These are phyloP conservation scores for Hyphopichia homilentoma DNA, from an alignment of 805 yeast species.

Conservation along the genomic window DNA sequence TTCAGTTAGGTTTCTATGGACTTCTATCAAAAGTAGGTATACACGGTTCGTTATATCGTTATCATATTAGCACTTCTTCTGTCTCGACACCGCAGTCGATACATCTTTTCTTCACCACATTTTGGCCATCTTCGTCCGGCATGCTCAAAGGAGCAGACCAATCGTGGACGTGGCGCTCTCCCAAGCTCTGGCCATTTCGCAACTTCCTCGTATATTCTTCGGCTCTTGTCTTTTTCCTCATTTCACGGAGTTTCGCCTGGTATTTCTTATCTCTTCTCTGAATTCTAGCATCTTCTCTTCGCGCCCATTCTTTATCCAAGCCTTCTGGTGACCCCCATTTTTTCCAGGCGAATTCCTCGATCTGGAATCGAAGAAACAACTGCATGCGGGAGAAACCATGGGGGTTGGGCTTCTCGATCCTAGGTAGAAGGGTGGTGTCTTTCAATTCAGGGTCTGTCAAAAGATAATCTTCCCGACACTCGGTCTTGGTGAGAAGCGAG, in stretches of 20 bases:
- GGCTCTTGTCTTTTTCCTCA: constrained; percentile 90
- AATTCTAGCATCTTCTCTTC: constrained; percentile 69
- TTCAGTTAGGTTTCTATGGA: not conserved
- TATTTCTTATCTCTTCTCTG: constrained; percentile 76
- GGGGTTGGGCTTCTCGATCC: constrained; percentile 90
- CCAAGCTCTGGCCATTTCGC: constrained; percentile 52
- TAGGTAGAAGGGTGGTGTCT: constrained; percentile 63
- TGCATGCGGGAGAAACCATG: constrained; percentile 94
- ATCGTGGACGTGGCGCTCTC: constrained; percentile 66
- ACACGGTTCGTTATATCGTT: not conserved
- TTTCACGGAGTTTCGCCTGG: constrained; percentile 72
- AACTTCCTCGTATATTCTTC: constrained; percentile 76
- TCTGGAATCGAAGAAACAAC: constrained; percentile 81
- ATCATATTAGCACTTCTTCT: constrained; percentile 60
- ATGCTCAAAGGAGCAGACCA: constrained; percentile 60
- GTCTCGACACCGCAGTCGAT: constrained; percentile 78
- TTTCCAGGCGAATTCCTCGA: constrained; percentile 88
- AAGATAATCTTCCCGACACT: constrained; percentile 87
- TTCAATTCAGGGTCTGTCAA: constrained; percentile 89
- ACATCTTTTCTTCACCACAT: constrained; percentile 57
- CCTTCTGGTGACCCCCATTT: constrained; percentile 94
- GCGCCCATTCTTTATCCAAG: constrained; percentile 87
- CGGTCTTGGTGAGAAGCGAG: constrained; percentile 89
- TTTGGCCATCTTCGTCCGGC: constrained; percentile 33
- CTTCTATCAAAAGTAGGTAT: not conserved